phyloP scores from a whole-genome alignment of 1,284 basidiomycete species.

The Malassezia pachydermatis region DNA sequence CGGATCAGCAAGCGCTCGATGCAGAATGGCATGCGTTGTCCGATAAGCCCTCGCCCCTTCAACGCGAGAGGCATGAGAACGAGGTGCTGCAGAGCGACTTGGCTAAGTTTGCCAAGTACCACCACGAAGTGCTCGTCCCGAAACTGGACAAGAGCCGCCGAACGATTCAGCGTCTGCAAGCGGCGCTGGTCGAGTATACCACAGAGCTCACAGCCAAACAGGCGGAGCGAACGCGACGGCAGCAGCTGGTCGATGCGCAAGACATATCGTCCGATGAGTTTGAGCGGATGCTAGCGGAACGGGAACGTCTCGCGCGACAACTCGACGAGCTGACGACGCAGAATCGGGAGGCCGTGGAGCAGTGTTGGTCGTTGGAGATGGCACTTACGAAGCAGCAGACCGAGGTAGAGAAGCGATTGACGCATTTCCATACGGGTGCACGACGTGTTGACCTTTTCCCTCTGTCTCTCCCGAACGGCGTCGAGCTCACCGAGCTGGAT shows the following conservation, averaged over 20 bases:
- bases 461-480: slow-evolving; percentile 21
- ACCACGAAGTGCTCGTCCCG: slow-evolving; percentile 36
- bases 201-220: slow-evolving; percentile 31
- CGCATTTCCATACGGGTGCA: slow-evolving; percentile 29
- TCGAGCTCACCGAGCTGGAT: slow-evolving; percentile 28
- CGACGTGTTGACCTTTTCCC: slow-evolving; percentile 32
- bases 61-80: slow-evolving; percentile 30
- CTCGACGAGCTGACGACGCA: slow-evolving; percentile 25
- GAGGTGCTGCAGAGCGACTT: slow-evolving; percentile 37
- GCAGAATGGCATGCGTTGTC: slow-evolving; percentile 27
- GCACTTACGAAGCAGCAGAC: slow-evolving; percentile 35
- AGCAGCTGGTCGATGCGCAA: slow-evolving; percentile 36
- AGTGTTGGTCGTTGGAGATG: slow-evolving; percentile 34
- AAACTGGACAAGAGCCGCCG: slow-evolving; percentile 40
- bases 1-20: slow-evolving; percentile 27
- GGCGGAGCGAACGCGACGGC: slow-evolving; percentile 25
- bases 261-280: slow-evolving; percentile 41
- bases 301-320: slow-evolving; percentile 31
- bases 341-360: slow-evolving; percentile 28
- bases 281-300: slow-evolving; percentile 33
- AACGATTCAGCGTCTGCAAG: slow-evolving; percentile 28
- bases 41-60: slow-evolving; percentile 32
- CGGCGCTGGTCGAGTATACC: slow-evolving; percentile 22
- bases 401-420: slow-evolving; percentile 33
- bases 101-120: slow-evolving; percentile 40